phyloP scores from a whole-genome alignment of 1,284 basidiomycete genomes.

The Cryptococcus depauperatus region DNA sequence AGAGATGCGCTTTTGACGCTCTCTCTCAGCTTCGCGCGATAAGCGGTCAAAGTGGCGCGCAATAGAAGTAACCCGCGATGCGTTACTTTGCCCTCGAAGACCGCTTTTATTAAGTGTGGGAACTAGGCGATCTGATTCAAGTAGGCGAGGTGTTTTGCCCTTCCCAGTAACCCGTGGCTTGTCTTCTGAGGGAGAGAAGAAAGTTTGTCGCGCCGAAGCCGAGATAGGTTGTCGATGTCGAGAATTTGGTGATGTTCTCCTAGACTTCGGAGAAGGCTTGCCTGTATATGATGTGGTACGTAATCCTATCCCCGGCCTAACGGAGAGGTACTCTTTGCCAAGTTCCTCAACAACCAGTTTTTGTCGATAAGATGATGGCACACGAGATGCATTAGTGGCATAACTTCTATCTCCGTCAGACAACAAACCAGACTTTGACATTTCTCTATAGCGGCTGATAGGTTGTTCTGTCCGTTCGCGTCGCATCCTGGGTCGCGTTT shows the following conservation, averaged over 20 bases:
- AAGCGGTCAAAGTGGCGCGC: constrained; percentile 50
- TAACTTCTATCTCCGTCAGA: constrained; percentile 85
- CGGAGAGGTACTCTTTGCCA: constrained; percentile 5
- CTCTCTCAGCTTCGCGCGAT: constrained; percentile 49
- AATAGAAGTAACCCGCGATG: constrained; percentile 49
- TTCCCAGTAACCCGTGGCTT: constrained; percentile 35
- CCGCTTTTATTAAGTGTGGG: constrained; percentile 14
- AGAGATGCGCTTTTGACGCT: constrained; percentile 47
- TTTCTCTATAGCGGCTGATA: constrained; percentile 21
- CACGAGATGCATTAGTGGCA: constrained; percentile 62
- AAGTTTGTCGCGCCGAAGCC: not conserved
- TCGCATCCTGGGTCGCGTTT: constrained; percentile 27
- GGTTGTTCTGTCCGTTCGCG: constrained; percentile 38
- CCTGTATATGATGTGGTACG: constrained; percentile 11
- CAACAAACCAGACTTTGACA: constrained; percentile 32
- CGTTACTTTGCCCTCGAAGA: constrained; percentile 21
- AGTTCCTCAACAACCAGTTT: constrained; percentile 5
- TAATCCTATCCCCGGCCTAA: constrained; percentile 9
- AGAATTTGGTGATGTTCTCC: constrained; percentile 12
- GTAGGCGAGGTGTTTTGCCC: constrained; percentile 30
- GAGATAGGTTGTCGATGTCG: not conserved
- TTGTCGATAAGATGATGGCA: constrained; percentile 16
- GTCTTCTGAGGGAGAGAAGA: constrained; percentile 11
- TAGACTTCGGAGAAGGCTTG: constrained; percentile 12
- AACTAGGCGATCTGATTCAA: constrained; percentile 13